phyloP scores from a whole-genome alignment of 371 early-diverging fungal species.

The Apophysomyces sp. region DNA sequence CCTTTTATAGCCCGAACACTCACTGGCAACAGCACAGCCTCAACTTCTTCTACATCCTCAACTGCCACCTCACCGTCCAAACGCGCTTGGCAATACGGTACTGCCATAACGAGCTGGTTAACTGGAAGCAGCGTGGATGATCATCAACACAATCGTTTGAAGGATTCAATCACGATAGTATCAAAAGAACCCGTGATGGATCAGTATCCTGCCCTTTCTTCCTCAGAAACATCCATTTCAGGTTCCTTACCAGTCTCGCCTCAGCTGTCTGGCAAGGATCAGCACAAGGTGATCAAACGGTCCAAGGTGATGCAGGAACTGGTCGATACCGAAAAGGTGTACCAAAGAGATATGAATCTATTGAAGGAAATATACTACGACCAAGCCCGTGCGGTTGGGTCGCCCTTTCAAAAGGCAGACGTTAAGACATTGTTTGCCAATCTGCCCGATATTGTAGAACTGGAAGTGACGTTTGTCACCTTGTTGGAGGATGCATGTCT shows the following conservation, averaged over 20 bases:
- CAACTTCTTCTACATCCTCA: conserved; percentile 22
- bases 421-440: conserved; percentile 69
- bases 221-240: conserved; percentile 3
- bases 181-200: conserved; percentile 13
- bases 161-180: conserved; percentile 20
- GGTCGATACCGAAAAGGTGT: conserved; percentile 67
- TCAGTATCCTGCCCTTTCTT: not conserved
- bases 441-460: conserved; percentile 56
- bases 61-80: conserved; percentile 13
- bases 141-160: conserved; percentile 11
- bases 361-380: conserved; percentile 61
- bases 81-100: conserved; percentile 21
- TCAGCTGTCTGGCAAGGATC: conserved; percentile 15
- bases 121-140: conserved; percentile 7
- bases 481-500: conserved; percentile 46
- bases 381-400: conserved; percentile 41
- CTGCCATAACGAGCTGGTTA: conserved; percentile 20
- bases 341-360: conserved; percentile 64
- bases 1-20: conserved; percentile 13
- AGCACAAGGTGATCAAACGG: conserved; percentile 27
- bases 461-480: conserved; percentile 49
- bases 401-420: conserved; percentile 51
- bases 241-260: conserved; percentile 13
- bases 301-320: conserved; percentile 61
- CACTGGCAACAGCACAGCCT: conserved; percentile 21